phyloP scores from a whole-genome alignment of 805 yeast species.

The Jamesozyma piceae region DNA sequence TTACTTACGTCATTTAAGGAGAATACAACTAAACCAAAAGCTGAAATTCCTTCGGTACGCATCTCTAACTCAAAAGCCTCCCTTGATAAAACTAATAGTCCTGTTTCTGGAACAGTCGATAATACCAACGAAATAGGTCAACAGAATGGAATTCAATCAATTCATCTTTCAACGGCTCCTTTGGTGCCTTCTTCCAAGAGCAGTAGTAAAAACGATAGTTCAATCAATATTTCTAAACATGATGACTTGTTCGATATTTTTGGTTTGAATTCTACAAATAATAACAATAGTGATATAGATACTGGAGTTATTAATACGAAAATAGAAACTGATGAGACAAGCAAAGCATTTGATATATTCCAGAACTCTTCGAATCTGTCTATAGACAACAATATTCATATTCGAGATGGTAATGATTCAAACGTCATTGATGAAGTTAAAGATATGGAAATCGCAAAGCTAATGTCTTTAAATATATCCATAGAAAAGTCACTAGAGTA shows the following conservation, averaged over 20 bases:
- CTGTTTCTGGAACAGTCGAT: not conserved
- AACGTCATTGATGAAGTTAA: slow-evolving; percentile 25
- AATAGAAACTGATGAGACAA: slow-evolving; percentile 13
- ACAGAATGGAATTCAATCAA: not conserved
- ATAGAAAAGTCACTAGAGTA: slow-evolving; percentile 16
- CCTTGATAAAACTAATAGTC: not conserved
- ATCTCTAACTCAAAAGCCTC: not conserved
- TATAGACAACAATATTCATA: not conserved
- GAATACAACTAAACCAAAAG: not conserved
- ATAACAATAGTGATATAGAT: not conserved
- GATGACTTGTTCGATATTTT: slow-evolving; percentile 20
- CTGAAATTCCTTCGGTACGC: not conserved
- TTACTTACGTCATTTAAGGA: slow-evolving; percentile 29
- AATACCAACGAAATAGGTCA: not conserved
- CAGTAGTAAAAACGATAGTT: not conserved
- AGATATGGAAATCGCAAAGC: slow-evolving; percentile 29
- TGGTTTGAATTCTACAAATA: slow-evolving; percentile 4
- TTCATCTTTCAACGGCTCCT: not conserved
- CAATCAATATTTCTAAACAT: slow-evolving; percentile 2
- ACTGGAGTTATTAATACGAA: not conserved
- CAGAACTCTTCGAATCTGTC: not conserved
- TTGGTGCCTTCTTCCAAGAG: not conserved
- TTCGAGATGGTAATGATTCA: not conserved
- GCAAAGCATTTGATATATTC: slow-evolving; percentile 18
- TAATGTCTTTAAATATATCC: slow-evolving; percentile 26